These are phyloP conservation scores for Heritiera littoralis DNA, from an alignment of 345 rosid species.

Conservation along the genomic window DNA sequence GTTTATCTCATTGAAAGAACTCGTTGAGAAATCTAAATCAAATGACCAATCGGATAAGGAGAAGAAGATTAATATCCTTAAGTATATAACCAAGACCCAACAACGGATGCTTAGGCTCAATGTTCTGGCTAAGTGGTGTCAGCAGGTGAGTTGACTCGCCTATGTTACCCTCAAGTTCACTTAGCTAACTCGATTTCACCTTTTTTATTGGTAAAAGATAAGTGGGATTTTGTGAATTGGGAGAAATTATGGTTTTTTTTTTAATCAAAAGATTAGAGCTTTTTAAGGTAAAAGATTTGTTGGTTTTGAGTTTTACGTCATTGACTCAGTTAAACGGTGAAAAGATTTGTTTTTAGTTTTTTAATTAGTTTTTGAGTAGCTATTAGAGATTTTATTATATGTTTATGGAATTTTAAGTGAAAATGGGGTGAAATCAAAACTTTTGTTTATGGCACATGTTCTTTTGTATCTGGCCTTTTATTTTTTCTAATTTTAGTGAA, in stretches of 20 bases:
- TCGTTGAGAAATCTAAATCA: constrained; percentile 72
- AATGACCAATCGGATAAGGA: constrained; percentile 73
- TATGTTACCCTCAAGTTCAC: neutral
- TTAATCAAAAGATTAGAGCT: neutral
- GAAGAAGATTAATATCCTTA: constrained; percentile 79
- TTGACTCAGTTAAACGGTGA: neutral
- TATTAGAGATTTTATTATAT: neutral
- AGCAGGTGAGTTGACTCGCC: constrained; percentile 59
- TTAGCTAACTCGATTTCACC: constrained; percentile 11
- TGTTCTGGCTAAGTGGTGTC: constrained; percentile 97
- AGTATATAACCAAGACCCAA: constrained; percentile 76
- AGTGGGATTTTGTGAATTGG: neutral
- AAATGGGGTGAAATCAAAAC: neutral
- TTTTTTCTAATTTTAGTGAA: neutral
- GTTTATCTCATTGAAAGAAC: constrained; percentile 67
- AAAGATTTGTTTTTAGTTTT: neutral
- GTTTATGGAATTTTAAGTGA: neutral
- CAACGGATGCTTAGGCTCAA: constrained; percentile 94
- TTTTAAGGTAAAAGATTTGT: neutral
- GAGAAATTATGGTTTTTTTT: neutral
- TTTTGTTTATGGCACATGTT: neutral
- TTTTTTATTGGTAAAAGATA: constrained; percentile 6
- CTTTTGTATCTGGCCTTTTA: neutral
- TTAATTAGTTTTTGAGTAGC: neutral
- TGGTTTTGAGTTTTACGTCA: neutral